Conservation (phyloP, 2,329 filamentous ascomycete genomes). For the Exophiala oligosperma region DNA sequence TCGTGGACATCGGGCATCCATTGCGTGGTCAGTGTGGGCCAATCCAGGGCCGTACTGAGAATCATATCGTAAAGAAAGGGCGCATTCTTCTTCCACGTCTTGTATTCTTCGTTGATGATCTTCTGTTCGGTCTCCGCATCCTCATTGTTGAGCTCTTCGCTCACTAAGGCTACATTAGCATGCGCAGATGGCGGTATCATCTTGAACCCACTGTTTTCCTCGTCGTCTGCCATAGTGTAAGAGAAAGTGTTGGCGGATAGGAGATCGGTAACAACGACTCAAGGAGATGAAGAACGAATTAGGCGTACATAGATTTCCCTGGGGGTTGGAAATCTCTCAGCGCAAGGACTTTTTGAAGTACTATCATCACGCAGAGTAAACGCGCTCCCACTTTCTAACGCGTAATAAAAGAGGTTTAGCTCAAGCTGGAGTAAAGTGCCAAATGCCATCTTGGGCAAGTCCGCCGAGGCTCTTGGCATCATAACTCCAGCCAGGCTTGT, state of each 20-base stretch:
- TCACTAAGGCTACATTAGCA: constrained; percentile 25
- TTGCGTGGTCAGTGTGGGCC: constrained; percentile 95
- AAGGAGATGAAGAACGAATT: no score
- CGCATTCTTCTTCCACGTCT: constrained; percentile 99
- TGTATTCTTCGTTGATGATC: constrained; percentile 71
- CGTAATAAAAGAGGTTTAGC: background rate
- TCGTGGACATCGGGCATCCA: constrained; percentile 96
- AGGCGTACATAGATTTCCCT: background rate
- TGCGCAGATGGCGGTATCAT: constrained; percentile 1
- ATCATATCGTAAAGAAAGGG: constrained; percentile 99
- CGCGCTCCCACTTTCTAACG: background rate
- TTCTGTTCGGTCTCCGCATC: constrained; percentile 39
- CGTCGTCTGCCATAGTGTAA: constrained; percentile 28
- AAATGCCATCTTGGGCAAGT: background rate
- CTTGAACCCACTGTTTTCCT: constrained; percentile 29
- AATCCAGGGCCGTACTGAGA: constrained; percentile 88
- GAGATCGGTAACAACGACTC: background rate
- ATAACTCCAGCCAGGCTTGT: background rate
- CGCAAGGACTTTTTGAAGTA: background rate
- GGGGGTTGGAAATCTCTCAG: background rate
- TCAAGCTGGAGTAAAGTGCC: background rate
- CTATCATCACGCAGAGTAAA: background rate
- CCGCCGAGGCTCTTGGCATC: background rate
- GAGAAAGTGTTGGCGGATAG: background rate
- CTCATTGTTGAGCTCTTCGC: constrained; percentile 82